Conservation (phyloP, 2,329 filamentous ascomycete species). For the Aspergillus arachidicola region DNA sequence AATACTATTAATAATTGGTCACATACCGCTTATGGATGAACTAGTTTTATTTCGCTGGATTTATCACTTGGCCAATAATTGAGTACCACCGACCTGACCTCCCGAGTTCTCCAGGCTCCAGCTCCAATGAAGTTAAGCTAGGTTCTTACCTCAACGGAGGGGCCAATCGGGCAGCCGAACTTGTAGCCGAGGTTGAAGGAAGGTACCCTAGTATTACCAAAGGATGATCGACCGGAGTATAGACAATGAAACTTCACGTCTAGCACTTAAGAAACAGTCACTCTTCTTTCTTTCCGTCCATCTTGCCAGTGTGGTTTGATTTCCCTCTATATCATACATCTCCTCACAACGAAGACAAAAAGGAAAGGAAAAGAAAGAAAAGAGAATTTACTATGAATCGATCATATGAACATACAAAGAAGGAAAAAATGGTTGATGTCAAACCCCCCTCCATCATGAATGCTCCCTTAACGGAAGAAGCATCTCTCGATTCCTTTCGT, state of each 20-base stretch:
- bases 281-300: background rate
- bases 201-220: too few relatives aligned
- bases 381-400: background rate
- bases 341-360: background rate
- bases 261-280: background rate
- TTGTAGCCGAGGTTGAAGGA: background rate
- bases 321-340: background rate
- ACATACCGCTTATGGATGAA: background rate
- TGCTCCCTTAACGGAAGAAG: conserved; percentile 10
- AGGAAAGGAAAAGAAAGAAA: background rate
- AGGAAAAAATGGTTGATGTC: conserved; percentile 1
- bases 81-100: background rate
- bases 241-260: background rate
- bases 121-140: background rate
- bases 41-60: background rate
- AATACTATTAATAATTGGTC: background rate
- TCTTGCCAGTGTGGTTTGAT: background rate
- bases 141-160: background rate
- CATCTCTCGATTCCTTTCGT: conserved; percentile 28
- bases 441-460: conserved; percentile 7
- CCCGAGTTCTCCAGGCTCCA: too few relatives aligned
- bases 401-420: background rate
- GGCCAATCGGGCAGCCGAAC: background rate
- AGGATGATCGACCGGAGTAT: background rate
- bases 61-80: background rate